These are phyloP conservation scores for Ceratobasidium sp. DNA, from an alignment of 1,284 basidiomycete genomes.

Conservation along the genomic window DNA sequence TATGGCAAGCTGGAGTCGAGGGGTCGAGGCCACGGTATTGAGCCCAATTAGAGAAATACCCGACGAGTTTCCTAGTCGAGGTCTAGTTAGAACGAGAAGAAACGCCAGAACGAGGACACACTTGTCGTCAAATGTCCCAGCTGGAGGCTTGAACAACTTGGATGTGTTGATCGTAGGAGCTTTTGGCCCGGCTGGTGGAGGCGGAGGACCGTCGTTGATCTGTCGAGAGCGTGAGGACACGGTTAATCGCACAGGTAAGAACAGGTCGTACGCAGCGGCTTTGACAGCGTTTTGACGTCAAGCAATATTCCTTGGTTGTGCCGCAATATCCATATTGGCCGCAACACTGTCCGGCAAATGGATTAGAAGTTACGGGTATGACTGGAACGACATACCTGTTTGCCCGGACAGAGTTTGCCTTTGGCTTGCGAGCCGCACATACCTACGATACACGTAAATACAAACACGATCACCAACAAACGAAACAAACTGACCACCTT, in stretches of 20 bases:
- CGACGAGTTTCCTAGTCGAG: conserved; percentile 11
- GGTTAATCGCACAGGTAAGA: not conserved
- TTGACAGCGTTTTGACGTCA: conserved; percentile 28
- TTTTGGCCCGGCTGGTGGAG: conserved; percentile 11
- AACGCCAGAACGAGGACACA: not conserved
- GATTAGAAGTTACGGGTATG: not conserved
- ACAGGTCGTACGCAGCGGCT: conserved; percentile 16
- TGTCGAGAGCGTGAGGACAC: not conserved
- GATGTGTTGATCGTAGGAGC: not conserved
- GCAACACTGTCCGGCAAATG: not conserved
- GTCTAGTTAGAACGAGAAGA: too few species aligned
- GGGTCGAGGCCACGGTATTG: conserved; percentile 22
- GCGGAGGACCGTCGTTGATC: conserved; percentile 24
- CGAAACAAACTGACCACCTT: not conserved
- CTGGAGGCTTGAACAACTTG: conserved; percentile 2
- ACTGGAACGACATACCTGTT: not conserved
- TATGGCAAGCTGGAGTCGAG: not conserved
- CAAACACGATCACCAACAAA: not conserved
- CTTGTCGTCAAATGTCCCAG: conserved; percentile 11
- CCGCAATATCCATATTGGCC: conserved; percentile 34
- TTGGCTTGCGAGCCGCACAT: conserved; percentile 26
- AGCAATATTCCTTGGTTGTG: conserved; percentile 17
- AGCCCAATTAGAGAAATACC: conserved; percentile 18
- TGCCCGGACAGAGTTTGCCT: conserved; percentile 17
- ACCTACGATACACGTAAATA: not conserved